phyloP scores from a whole-genome alignment of 2,329 filamentous ascomycete species.

The Monosporascus cannonballus region DNA sequence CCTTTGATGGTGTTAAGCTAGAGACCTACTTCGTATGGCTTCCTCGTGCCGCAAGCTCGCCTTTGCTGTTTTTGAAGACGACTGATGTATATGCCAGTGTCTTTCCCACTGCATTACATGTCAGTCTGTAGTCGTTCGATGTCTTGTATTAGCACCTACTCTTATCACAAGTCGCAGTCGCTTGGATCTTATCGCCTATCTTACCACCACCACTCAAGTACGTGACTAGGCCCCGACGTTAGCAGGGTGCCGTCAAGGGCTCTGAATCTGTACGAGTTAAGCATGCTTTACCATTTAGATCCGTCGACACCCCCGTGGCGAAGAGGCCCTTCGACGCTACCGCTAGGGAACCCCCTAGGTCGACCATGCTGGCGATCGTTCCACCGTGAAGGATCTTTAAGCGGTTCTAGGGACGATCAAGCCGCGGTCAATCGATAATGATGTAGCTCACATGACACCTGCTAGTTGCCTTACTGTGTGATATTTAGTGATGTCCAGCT shows the following conservation, averaged over 20 bases:
- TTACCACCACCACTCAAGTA: constrained; percentile 55
- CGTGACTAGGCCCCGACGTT: constrained; percentile 41
- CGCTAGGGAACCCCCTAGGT: constrained; percentile 58
- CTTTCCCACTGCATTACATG: constrained; percentile 46
- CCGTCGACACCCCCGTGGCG: constrained; percentile 59
- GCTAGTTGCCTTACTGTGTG: constrained; percentile 55
- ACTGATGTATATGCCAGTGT: constrained; percentile 57
- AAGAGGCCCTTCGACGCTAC: constrained; percentile 59
- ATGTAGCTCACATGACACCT: not conserved
- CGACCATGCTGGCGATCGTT: constrained; percentile 70
- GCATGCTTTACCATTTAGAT: constrained; percentile 48
- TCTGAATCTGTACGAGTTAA: not conserved
- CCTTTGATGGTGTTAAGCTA: not conserved
- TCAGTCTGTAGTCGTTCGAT: not conserved
- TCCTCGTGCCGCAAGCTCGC: constrained; percentile 54
- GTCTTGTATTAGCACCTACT: constrained; percentile 33
- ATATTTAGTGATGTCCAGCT: constrained; percentile 66
- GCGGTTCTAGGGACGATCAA: constrained; percentile 52
- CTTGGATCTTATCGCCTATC: constrained; percentile 50
- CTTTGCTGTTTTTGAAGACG: constrained; percentile 52
- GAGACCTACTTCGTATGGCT: constrained; percentile 58
- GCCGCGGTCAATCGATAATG: not conserved
- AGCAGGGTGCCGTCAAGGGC: not conserved
- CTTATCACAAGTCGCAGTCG: constrained; percentile 54
- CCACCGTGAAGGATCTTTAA: constrained; percentile 72